These are phyloP conservation scores for Linderina pennispora DNA, from an alignment of 192 early-diverging fungal species.

Conservation along the genomic window DNA sequence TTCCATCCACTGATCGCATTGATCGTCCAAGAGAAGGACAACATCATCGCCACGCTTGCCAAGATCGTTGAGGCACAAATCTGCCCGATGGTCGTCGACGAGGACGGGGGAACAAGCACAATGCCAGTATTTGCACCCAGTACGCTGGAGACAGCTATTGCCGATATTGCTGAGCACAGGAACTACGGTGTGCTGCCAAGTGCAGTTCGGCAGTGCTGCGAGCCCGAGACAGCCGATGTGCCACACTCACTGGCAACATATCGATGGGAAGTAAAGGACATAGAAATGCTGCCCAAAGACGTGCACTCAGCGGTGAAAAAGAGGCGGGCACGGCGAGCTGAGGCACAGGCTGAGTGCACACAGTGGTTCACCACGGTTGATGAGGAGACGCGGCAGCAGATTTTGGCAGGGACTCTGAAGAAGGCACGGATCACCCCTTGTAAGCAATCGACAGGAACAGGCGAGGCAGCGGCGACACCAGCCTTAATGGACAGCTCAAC, in stretches of 20 bases:
- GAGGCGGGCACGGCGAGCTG: constrained; percentile 9
- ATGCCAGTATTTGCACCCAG: constrained; percentile 26
- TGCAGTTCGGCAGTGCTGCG: constrained; percentile 9
- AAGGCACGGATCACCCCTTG: constrained; percentile 16
- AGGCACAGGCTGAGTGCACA: constrained; percentile 14
- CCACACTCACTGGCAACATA: constrained; percentile 28
- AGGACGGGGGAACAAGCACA: too few relatives aligned
- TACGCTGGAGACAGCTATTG: constrained; percentile 14
- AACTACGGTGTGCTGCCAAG: constrained; percentile 36
- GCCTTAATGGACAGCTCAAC: neutral
- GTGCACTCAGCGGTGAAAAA: constrained; percentile 18
- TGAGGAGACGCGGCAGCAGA: constrained; percentile 6
- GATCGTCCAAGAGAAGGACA: constrained; percentile 39
- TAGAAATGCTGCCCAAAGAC: constrained; percentile 18
- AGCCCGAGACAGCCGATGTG: constrained; percentile 9
- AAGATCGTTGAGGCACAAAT: constrained; percentile 30
- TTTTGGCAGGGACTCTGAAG: constrained; percentile 21
- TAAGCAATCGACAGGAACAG: neutral
- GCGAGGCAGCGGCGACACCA: neutral
- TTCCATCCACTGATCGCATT: constrained; percentile 33
- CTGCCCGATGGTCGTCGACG: constrained; percentile 38
- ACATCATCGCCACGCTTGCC: constrained; percentile 15
- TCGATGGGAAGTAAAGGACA: constrained; percentile 40
- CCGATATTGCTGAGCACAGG: constrained; percentile 20
- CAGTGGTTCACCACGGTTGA: constrained; percentile 22